A percentile compares a stretch with the other conserved stretches of the same genome.
Conservation (phyloP, 441 rosid species). For the Gossypium schwendimanii region DNA sequence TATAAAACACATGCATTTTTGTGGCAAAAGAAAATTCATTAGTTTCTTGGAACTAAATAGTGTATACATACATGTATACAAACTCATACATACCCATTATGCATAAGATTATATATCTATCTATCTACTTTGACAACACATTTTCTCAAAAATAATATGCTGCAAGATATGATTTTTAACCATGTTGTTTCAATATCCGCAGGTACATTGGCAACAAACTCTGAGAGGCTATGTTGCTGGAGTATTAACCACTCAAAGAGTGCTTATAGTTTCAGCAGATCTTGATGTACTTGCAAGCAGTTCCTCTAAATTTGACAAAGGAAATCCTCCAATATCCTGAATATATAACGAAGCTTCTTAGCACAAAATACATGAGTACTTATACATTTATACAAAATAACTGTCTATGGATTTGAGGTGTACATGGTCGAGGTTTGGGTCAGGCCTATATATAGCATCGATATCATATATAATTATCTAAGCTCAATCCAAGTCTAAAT, state of each 20-base stretch:
- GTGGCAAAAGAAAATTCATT: not conserved
- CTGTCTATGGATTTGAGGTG: too few species aligned
- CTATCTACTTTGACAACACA: not conserved
- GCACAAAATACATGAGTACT: not conserved
- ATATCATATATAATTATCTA: too few species aligned
- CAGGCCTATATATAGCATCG: too few species aligned
- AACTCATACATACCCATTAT: not conserved
- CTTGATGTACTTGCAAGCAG: constrained; percentile 82
- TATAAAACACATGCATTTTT: not conserved
- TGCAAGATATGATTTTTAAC: not conserved
- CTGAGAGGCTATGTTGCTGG: constrained; percentile 90
- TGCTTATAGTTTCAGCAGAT: constrained; percentile 86
- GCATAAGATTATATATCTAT: not conserved
- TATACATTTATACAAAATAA: not conserved
- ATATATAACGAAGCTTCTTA: not conserved
- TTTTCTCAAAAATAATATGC: not conserved
- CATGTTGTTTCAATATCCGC: constrained; percentile 10
- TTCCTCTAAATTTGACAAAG: constrained; percentile 80
- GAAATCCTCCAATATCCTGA: constrained; percentile 95
- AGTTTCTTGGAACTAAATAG: too few species aligned
- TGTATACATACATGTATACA: not conserved
- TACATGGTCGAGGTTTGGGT: too few species aligned
- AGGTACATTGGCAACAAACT: constrained; percentile 98
- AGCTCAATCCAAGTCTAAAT: too few species aligned
- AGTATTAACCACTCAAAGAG: constrained; percentile 81